These are phyloP conservation scores for Cucurbitaria berberidis DNA, from an alignment of 2,329 filamentous ascomycete species.

Conservation along the genomic window DNA sequence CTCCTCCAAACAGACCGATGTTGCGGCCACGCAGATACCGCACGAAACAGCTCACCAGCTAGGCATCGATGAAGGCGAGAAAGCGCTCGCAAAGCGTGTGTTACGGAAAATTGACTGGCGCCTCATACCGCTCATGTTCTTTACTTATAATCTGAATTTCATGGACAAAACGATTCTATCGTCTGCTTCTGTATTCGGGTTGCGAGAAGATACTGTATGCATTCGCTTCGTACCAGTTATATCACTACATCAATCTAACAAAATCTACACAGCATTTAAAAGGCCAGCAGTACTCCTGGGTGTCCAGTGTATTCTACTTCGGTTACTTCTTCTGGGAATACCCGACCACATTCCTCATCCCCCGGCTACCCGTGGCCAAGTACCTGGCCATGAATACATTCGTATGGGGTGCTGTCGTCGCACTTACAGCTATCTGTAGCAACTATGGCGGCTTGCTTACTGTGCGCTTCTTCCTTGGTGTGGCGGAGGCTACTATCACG, in stretches of 20 bases:
- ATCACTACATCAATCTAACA: not conserved
- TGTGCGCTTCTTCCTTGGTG: slow-evolving; percentile 22
- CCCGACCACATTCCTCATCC: slow-evolving; percentile 25
- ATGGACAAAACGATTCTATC: slow-evolving; percentile 63
- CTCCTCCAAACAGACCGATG: not conserved
- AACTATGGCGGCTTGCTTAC: slow-evolving; percentile 21
- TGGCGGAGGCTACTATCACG: slow-evolving; percentile 25
- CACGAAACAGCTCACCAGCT: not conserved
- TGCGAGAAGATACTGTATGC: slow-evolving; percentile 34
- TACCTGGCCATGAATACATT: slow-evolving; percentile 23
- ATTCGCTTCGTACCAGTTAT: not conserved
- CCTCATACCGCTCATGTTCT: slow-evolving; percentile 63
- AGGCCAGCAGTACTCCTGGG: slow-evolving; percentile 65
- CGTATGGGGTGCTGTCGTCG: slow-evolving; percentile 49
- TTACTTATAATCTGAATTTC: slow-evolving; percentile 66
- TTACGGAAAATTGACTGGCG: slow-evolving; percentile 63
- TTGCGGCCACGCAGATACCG: not conserved
- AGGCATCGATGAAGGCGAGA: slow-evolving; percentile 1
- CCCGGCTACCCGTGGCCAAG: slow-evolving; percentile 31
- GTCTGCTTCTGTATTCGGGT: slow-evolving; percentile 63
- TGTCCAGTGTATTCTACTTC: slow-evolving; percentile 63
- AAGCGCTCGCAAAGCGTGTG: slow-evolving; percentile 44
- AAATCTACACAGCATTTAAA: slow-evolving; percentile 47
- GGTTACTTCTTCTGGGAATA: slow-evolving; percentile 36
- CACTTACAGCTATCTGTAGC: slow-evolving; percentile 25